These are phyloP conservation scores for Aspergillus luchuensis DNA, from an alignment of 2,329 filamentous ascomycete species.

Conservation along the genomic window DNA sequence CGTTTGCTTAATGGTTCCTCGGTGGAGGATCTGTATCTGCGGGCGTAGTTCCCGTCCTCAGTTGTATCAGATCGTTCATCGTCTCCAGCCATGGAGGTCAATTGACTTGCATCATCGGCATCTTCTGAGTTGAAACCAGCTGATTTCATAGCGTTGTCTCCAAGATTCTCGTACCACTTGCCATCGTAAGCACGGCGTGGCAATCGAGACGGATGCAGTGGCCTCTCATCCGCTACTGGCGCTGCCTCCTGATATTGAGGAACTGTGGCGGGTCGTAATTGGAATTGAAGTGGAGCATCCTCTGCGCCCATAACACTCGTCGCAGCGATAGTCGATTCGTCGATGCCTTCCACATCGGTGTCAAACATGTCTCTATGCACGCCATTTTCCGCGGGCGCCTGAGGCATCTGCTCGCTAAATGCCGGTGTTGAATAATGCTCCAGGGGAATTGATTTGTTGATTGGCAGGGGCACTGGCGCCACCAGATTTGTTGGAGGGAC, in stretches of 20 bases:
- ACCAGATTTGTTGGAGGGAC: conserved; percentile 33
- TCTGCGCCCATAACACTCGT: conserved; percentile 42
- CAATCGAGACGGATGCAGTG: conserved; percentile 27
- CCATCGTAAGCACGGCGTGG: conserved; percentile 29
- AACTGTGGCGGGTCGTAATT: conserved; percentile 23
- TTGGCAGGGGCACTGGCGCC: conserved; percentile 19
- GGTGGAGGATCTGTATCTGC: conserved; percentile 27
- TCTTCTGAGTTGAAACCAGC: conserved; percentile 42
- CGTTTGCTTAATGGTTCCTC: conserved; percentile 41
- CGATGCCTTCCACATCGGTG: conserved; percentile 47
- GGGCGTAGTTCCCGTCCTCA: conserved; percentile 32
- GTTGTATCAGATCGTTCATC: conserved; percentile 32
- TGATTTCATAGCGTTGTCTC: conserved; percentile 38
- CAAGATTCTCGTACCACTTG: conserved; percentile 38
- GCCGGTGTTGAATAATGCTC: conserved; percentile 22
- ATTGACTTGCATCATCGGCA: conserved; percentile 32
- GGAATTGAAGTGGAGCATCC: conserved; percentile 27
- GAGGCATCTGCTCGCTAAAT: conserved; percentile 18
- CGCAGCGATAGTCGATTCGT: conserved; percentile 46
- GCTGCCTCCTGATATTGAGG: conserved; percentile 25
- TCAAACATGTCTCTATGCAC: conserved; percentile 42
- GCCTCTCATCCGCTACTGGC: conserved; percentile 16
- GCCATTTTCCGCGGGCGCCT: conserved; percentile 19
- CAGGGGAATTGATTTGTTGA: conserved; percentile 21
- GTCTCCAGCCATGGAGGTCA: conserved; percentile 35